Evolutionary conservation across 371 early-diverging fungal genomes (phyloP).

Genomic region (Dinochytrium kinnereticum): DNA sequence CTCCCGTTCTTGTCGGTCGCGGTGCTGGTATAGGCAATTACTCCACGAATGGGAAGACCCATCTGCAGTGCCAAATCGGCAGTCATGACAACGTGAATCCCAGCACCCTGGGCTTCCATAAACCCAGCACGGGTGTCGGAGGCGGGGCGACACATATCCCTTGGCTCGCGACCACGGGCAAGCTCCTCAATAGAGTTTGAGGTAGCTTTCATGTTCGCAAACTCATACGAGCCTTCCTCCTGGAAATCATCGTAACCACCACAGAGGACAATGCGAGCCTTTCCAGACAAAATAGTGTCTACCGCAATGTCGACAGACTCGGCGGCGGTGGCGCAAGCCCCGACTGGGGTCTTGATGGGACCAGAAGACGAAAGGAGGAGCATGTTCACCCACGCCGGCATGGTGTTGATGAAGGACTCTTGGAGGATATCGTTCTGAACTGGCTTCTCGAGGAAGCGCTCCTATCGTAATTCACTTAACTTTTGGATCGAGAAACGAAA

Average conservation of each 20-base stretch:
- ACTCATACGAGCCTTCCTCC: constrained; percentile 93
- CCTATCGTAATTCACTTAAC: too few species aligned
- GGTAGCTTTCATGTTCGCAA: constrained; percentile 98
- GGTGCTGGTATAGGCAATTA: constrained; percentile 90
- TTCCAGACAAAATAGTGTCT: constrained; percentile 88
- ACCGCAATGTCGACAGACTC: constrained; percentile 92
- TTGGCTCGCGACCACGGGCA: constrained; percentile 84
- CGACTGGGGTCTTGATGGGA: constrained; percentile 95
- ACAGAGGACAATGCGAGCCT: constrained; percentile 93
- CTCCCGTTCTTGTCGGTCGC: constrained; percentile 97
- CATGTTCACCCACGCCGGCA: constrained; percentile 98
- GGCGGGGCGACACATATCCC: constrained; percentile 92
- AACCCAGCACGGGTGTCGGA: constrained; percentile 93
- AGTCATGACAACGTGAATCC: constrained; percentile 89
- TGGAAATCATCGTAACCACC: constrained; percentile 95
- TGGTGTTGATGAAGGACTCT: constrained; percentile 95
- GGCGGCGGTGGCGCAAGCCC: constrained; percentile 94
- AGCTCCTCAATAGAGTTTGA: constrained; percentile 84
- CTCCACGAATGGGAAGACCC: constrained; percentile 94
- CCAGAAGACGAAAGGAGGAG: constrained; percentile 92
- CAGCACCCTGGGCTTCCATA: constrained; percentile 95
- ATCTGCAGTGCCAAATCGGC: constrained; percentile 91
- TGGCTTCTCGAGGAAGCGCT: constrained; percentile 76
- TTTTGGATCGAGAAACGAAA: too few species aligned
- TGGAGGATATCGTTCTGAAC: constrained; percentile 94